Evolutionary conservation across 768 basidiomycete species (phyloP).

Genomic region (Lyophyllum shimeji): DNA sequence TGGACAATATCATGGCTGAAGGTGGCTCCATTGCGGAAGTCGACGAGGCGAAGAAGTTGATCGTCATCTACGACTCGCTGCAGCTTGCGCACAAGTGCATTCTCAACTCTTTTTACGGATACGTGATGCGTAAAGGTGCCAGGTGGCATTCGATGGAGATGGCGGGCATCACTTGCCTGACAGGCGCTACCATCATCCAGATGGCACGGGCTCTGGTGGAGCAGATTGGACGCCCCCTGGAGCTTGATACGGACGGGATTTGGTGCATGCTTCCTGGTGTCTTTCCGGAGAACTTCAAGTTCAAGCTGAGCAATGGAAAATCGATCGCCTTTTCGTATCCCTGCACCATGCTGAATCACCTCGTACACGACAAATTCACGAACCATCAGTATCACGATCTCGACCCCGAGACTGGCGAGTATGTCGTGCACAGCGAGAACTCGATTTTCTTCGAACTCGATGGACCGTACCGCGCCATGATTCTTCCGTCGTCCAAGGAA

Average conservation of each 20-base stretch:
- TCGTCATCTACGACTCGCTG: constrained; percentile 96
- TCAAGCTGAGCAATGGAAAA: constrained; percentile 88
- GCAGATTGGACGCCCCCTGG: constrained; percentile 95
- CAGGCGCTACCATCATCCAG: constrained; percentile 97
- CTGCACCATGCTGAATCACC: constrained; percentile 99
- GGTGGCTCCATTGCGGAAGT: constrained; percentile 80
- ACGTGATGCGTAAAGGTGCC: constrained; percentile 99
- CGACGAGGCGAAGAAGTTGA: constrained; percentile 98
- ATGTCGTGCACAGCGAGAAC: constrained; percentile 89
- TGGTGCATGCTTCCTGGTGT: constrained; percentile 99
- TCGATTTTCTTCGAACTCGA: constrained; percentile 99
- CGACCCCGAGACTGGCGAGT: constrained; percentile 81
- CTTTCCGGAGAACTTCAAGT: constrained; percentile 98
- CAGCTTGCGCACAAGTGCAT: constrained; percentile 99
- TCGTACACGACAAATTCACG: constrained; percentile 93
- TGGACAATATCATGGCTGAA: constrained; percentile 71
- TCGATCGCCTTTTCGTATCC: constrained; percentile 90
- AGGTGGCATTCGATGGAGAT: constrained; percentile 99
- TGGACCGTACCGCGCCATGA: constrained; percentile 99
- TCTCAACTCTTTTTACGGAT: constrained; percentile 99
- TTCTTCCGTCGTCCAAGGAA: constrained; percentile 97
- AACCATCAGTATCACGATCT: constrained; percentile 98
- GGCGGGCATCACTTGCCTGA: constrained; percentile 98
- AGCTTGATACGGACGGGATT: constrained; percentile 98
- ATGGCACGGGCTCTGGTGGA: constrained; percentile 98